Evolutionary conservation across 2,329 filamentous ascomycete species (phyloP), one percentile per base, ranked within the genome.

Genomic region (Aspergillus nomiae): DNA sequence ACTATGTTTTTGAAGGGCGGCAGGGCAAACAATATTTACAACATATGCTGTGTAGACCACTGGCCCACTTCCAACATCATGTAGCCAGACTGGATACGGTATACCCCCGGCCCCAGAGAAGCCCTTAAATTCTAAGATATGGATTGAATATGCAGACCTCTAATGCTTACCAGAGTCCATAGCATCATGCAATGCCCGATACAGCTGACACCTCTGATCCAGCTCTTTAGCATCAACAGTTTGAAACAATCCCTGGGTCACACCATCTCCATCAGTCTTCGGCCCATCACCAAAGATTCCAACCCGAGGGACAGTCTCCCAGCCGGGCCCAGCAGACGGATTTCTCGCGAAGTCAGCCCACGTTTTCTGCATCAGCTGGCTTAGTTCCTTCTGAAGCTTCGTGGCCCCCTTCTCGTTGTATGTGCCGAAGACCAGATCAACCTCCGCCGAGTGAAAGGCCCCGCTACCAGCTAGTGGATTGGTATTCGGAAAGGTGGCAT

Each of bases 391-490:
- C 53, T 74, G 63, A 24, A 67, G 61, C 4, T 43, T 56, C 1
- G 71, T 74, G 2, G 63, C 65, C 41, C 63, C 66, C 16, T 63
- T 57, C 46, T 28, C 53, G 8, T 63, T 55, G 59, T 75, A 76
- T 1, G 73, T 74, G 16, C 73, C 72, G 54, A 71, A 73, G 12
- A 73, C 66, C 24, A 69, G 60, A 3, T 70, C 67, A n/a, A 79
- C 73, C 46, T 80, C 77, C 5, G 69, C 67, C 19, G 61, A 63
- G 56, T 80, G 77, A 50, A 74, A 80, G 2, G 72, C 76, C 8
- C 48, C 73, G 9, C 59, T 65, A 10, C 66, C 67, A 6, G 62
- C 21, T 16, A 46, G 43, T 1, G 36, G 36, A 9, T 41, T 19
- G 19, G 36, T 16, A 36, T 73, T 71, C 2, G 72, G 65, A 55